Evolutionary conservation across 1,284 basidiomycete genomes (phyloP).

Genomic region (Cerrena zonata): DNA sequence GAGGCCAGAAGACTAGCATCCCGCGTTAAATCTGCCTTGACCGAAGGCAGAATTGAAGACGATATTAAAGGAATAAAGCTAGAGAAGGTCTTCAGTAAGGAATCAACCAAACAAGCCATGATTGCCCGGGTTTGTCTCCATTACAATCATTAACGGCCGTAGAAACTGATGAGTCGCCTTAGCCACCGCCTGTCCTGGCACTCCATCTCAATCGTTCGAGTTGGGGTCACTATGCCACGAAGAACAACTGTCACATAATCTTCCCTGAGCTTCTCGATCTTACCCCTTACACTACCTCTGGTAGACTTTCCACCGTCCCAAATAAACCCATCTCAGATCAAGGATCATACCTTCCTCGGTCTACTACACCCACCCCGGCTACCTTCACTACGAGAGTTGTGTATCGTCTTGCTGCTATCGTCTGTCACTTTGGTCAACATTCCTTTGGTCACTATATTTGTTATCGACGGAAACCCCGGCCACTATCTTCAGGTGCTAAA

Average conservation of each 20-base stretch:
- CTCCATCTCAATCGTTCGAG: slow-evolving; percentile 85
- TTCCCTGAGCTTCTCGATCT: slow-evolving; percentile 86
- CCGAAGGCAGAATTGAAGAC: slow-evolving; percentile 73
- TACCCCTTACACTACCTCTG: slow-evolving; percentile 75
- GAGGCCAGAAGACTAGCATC: slow-evolving; percentile 62
- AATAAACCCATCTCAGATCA: slow-evolving; percentile 62
- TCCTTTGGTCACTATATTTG: slow-evolving; percentile 89
- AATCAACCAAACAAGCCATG: slow-evolving; percentile 84
- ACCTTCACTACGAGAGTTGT: slow-evolving; percentile 51
- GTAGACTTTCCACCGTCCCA: slow-evolving; percentile 63
- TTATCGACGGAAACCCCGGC: slow-evolving; percentile 73
- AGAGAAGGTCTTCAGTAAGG: slow-evolving; percentile 66
- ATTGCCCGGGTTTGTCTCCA: slow-evolving; percentile 63
- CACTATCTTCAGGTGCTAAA: slow-evolving; percentile 25
- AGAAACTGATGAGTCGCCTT: slow-evolving; percentile 26
- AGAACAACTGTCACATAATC: slow-evolving; percentile 73
- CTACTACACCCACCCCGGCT: slow-evolving; percentile 51
- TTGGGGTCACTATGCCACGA: slow-evolving; percentile 68
- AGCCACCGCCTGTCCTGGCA: slow-evolving; percentile 75
- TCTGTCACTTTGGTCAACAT: slow-evolving; percentile 86
- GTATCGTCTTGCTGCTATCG: slow-evolving; percentile 76
- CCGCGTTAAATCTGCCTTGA: slow-evolving; percentile 58
- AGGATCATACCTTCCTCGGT: slow-evolving; percentile 33
- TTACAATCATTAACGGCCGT: background rate
- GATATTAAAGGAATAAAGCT: slow-evolving; percentile 71